Evolutionary conservation across 2,329 filamentous ascomycete genomes (phyloP), one percentile per base, ranked within the genome.

Genomic region (Fusarium solani-melongenae): DNA sequence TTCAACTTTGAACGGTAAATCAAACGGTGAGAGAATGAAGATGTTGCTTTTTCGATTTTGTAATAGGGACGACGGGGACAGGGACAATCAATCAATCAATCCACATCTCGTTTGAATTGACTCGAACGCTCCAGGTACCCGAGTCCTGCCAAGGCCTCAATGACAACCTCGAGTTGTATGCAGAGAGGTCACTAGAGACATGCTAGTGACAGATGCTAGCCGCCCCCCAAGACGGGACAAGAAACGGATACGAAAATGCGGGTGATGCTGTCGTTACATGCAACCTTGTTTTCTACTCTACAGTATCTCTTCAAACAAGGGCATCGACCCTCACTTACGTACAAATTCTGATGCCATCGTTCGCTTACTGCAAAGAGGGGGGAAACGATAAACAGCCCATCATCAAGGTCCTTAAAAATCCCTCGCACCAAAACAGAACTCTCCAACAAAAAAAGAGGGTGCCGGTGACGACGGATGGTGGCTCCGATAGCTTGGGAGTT

Each of bases 1-100:
- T 70, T 63, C 53, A 36, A 36, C 3, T 8, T n/a, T n/a, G 10
- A 51, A 51, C 15, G 49, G 41, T 27, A 44, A 58, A 64, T 67
- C 24, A 51, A 69, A 73, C 62, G 70, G 70, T 73, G 66, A 71
- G 63, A 31, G 34, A 29, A 33, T 38, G 41, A 46, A 46, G 41
- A 24, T 46, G 15, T 24, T 51, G n/a, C 38, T 44, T 44, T 44
- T 60, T 53, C 9, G 1, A 44, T 41, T 41, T 41, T 41, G 38
- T 6, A 49, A 49, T 17, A 49, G 15, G 15, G 44, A 27, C 39
- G 44, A 27, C 39, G 22, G 17, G 46, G 44, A n/a, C 46, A 51
- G 46, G 46, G 46, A 49, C 46, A 31, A 49, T 49, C 33, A 34
- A 34, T 34, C 46, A 31, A 49, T 49, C 33, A 34, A 34, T 34